Evolutionary conservation across 768 basidiomycete species (phyloP).

Genomic region (Mycena chlorophos): DNA sequence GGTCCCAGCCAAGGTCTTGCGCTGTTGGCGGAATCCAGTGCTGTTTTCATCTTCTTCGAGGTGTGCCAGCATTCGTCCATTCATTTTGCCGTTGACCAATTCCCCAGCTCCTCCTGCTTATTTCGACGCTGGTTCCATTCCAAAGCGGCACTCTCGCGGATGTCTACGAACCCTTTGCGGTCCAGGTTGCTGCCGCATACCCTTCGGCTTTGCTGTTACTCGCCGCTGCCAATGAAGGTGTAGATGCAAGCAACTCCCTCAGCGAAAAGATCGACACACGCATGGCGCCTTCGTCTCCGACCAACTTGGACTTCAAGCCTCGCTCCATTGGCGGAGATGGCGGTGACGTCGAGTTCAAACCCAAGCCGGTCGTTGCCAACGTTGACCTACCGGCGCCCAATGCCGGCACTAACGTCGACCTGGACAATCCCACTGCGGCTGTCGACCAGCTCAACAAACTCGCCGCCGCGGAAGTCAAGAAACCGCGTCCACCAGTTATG

Average conservation of each 20-base stretch:
- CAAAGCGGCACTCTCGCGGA: conserved; percentile 2
- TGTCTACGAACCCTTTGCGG: conserved; percentile 3
- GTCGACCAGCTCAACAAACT: not conserved
- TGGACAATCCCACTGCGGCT: not conserved
- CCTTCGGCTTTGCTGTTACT: conserved; percentile 5
- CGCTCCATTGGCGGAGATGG: not conserved
- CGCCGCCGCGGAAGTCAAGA: not conserved
- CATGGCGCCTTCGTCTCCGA: not conserved
- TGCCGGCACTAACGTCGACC: too few species aligned
- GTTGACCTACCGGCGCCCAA: not conserved
- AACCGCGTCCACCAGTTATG: not conserved
- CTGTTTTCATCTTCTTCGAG: not conserved
- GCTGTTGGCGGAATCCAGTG: not conserved
- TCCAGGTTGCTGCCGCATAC: conserved; percentile 11
- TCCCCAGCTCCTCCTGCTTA: conserved; percentile 1
- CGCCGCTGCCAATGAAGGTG: not conserved
- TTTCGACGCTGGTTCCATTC: not conserved
- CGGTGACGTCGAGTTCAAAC: not conserved
- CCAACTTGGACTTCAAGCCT: not conserved
- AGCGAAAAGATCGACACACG: not conserved
- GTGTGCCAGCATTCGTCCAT: not conserved
- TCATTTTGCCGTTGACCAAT: not conserved
- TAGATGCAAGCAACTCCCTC: not conserved
- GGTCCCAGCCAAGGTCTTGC: not conserved
- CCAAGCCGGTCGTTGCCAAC: not conserved